phyloP scores from a whole-genome alignment of 176 grass and related monocot species.

The Hyparrhenia diplandra region DNA sequence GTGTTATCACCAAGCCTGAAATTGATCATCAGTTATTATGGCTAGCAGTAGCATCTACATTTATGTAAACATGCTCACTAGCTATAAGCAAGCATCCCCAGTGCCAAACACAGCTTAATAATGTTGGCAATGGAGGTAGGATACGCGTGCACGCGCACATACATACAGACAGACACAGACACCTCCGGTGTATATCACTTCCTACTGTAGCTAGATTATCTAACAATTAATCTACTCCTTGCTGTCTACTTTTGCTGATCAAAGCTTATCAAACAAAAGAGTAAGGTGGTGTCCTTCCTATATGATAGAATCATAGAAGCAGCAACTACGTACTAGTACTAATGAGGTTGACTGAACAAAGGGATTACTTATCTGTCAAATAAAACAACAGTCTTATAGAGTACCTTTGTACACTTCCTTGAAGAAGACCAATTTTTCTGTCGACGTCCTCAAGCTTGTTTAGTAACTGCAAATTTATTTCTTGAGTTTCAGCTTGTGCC shows the following conservation, averaged over 20 bases:
- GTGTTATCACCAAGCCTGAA: conserved; percentile 51
- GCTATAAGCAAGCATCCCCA: conserved; percentile 11
- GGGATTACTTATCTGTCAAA: not conserved
- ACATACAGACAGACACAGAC: too few species aligned
- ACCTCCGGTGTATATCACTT: not conserved
- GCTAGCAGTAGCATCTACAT: not conserved
- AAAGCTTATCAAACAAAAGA: not conserved
- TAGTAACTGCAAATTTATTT: conserved; percentile 39
- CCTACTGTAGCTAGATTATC: not conserved
- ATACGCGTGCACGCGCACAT: too few species aligned
- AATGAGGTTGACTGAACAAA: not conserved
- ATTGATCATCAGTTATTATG: conserved; percentile 12
- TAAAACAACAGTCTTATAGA: not conserved
- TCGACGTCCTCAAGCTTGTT: conserved; percentile 53
- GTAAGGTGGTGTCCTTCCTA: not conserved
- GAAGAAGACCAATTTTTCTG: conserved; percentile 46
- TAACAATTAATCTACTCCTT: not conserved
- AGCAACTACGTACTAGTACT: not conserved
- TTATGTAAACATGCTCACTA: not conserved
- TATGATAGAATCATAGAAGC: not conserved
- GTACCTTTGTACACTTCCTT: conserved; percentile 40
- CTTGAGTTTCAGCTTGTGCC: conserved; percentile 46
- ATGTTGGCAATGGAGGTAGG: too few species aligned
- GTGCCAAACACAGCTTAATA: not conserved
- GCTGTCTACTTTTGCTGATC: not conserved